A percentile compares a stretch with the other conserved stretches of the same genome.
These are phyloP conservation scores for Colletotrichum simmondsii DNA, from an alignment of 2,329 filamentous ascomycete species.

Conservation along the genomic window DNA sequence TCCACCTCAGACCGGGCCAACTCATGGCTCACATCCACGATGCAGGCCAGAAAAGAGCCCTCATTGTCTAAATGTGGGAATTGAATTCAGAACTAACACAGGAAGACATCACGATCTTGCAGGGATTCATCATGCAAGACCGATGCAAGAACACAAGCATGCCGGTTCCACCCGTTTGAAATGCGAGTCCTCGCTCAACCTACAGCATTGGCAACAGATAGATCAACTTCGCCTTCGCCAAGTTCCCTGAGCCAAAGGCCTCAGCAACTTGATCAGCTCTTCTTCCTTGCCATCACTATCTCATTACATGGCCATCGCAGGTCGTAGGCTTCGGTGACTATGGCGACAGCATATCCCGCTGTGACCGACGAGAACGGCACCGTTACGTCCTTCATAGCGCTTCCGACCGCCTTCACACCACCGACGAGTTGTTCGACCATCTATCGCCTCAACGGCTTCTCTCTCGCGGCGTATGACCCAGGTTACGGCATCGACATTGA, in stretches of 20 bases:
- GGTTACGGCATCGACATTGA: conserved; percentile 2
- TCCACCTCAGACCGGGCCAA: too few species aligned
- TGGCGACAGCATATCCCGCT: conserved; percentile 7
- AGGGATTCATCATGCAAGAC: not conserved
- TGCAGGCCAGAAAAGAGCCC: not conserved
- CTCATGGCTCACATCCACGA: not conserved
- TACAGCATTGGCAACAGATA: not conserved
- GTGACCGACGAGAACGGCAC: not conserved
- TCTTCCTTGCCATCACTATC: not conserved
- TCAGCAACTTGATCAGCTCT: not conserved
- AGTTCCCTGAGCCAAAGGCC: not conserved
- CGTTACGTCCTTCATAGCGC: conserved; percentile 15
- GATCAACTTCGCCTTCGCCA: not conserved
- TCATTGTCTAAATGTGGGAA: too few species aligned
- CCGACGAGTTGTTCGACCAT: conserved; percentile 8
- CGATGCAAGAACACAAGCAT: too few species aligned
- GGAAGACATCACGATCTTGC: too few species aligned
- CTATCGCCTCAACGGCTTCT: conserved; percentile 3
- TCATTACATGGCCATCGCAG: not conserved
- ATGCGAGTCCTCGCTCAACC: not conserved
- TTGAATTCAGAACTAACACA: not conserved
- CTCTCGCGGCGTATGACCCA: conserved; percentile 10
- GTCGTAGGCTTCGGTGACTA: not conserved
- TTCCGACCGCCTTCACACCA: conserved; percentile 7
- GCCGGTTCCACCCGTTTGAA: not conserved